Conservation (phyloP, 2,329 filamentous ascomycete species). For the Tolypocladium ovalisporum region DNA sequence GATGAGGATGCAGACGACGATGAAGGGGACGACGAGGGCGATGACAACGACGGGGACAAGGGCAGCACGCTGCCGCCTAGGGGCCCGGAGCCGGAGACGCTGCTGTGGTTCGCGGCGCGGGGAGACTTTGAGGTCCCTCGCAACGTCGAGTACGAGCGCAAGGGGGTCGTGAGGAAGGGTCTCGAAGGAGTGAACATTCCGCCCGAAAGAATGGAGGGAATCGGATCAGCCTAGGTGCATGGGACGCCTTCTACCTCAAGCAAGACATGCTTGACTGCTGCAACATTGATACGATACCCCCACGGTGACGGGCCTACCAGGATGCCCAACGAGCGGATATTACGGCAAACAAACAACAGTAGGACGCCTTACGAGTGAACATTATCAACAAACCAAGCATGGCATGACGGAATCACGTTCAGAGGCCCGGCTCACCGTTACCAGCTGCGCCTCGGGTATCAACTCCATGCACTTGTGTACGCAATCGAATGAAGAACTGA, state of each 20-base stretch:
- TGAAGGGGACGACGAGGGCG: slow-evolving; percentile 14
- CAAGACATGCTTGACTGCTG: not conserved
- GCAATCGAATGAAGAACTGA: not conserved
- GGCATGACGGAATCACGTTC: not conserved
- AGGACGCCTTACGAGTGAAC: not conserved
- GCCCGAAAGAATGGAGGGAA: slow-evolving; percentile 9
- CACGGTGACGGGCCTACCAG: not conserved
- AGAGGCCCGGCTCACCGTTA: not conserved
- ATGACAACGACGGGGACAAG: slow-evolving; percentile 5
- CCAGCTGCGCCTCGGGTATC: not conserved
- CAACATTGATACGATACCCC: not conserved
- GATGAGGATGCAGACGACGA: slow-evolving; percentile 40
- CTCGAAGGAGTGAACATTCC: slow-evolving; percentile 24
- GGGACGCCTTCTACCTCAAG: not conserved
- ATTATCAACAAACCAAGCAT: not conserved
- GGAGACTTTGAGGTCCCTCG: slow-evolving; percentile 33
- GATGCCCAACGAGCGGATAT: not conserved
- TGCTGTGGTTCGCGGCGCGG: slow-evolving; percentile 33
- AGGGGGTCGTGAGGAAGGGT: slow-evolving; percentile 18
- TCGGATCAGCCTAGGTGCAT: slow-evolving; percentile 5
- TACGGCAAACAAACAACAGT: no score
- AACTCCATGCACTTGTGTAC: not conserved
- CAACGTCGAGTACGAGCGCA: slow-evolving; percentile 32
- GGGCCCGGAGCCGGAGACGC: slow-evolving; percentile 32
- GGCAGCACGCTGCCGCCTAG: slow-evolving; percentile 14